These are phyloP conservation scores for Chrysanthemum seticuspe DNA, from an alignment of 129 eudicot species.

Conservation along the genomic window DNA sequence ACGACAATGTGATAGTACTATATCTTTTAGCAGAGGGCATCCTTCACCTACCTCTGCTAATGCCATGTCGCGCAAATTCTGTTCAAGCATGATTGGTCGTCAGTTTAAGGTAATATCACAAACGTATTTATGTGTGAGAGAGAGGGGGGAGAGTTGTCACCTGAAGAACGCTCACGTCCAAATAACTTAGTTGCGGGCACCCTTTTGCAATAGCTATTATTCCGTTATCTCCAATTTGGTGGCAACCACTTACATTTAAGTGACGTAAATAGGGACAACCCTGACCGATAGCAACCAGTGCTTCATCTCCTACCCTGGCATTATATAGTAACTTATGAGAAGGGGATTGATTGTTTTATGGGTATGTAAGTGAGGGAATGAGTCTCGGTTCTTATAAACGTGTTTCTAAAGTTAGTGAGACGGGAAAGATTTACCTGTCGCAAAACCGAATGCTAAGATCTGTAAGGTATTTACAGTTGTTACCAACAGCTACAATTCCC, in stretches of 20 bases:
- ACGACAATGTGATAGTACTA: slow-evolving; percentile 89
- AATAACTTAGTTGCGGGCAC: slow-evolving; percentile 65
- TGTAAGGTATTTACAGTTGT: slow-evolving; percentile 74
- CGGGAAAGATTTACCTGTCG: slow-evolving; percentile 49
- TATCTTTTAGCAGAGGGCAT: slow-evolving; percentile 67
- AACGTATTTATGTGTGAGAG: neutral
- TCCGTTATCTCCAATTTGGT: slow-evolving; percentile 82
- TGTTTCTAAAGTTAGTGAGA: neutral
- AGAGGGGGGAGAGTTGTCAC: slow-evolving; percentile 30
- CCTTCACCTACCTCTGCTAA: slow-evolving; percentile 79
- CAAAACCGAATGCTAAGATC: slow-evolving; percentile 88
- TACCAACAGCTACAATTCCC: slow-evolving; percentile 83
- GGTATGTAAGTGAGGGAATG: too few relatives aligned
- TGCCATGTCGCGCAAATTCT: slow-evolving; percentile 74
- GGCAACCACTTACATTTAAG: slow-evolving; percentile 92
- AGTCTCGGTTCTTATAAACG: too few relatives aligned
- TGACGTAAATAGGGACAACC: slow-evolving; percentile 73
- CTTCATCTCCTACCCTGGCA: slow-evolving; percentile 87
- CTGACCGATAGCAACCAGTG: slow-evolving; percentile 73
- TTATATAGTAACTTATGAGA: neutral
- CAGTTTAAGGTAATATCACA: neutral
- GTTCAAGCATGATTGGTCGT: slow-evolving; percentile 10
- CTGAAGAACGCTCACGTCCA: slow-evolving; percentile 93
- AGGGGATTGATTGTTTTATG: too few relatives aligned
- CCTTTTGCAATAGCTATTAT: slow-evolving; percentile 89